Base-by-base conservation (phyloP, 2,329 filamentous ascomycete genomes). In the Metarhizium robertsii region DNA sequence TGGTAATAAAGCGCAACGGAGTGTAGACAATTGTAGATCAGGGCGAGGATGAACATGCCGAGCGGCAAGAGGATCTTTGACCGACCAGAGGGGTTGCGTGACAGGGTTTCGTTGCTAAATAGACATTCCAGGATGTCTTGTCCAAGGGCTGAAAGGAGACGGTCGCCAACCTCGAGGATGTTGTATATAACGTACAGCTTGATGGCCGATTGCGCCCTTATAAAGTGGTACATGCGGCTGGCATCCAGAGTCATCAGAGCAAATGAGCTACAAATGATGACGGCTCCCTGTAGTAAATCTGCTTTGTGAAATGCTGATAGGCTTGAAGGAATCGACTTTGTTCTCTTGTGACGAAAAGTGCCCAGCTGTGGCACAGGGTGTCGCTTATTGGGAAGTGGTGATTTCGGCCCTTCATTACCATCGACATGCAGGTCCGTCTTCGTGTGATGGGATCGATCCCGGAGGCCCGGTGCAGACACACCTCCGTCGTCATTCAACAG, bases 171-270 rank as follows among this genome's bases (percentile, higher is more conserved):
- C 72, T 99, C 94, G 5, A 99, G 82, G 38, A 96, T 89, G 66
- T 99, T 99, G 77, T 96, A 99, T 55, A 99, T 97, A 57, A 99
- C 94, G 69, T 99, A 99, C 11, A 99, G 80, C 68, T 99, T 99
- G 73, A 99, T 96, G 7, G 92, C 92, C 2, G 92, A 92, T 70
- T 99, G 94, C 0, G 91, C 94, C 50, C 92, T 87, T 63, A 99
- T 96, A 64, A 92, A 92, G 69, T 99, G 94, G 66, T 99, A 99
- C 90, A 97, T 96, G 53, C 92, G 84, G 67, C 92, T 96, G 6
- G 94, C 94, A 68, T 99, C 95, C 49, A 99, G 86, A 29, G 83
- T 86, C 85, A 96, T 92, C 52, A 99, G 76, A 14, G 92, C 84
- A 53, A 87, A 76, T 63, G 90, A 95, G 66, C 90, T 96, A 64